Base-by-base conservation (phyloP, 345 rosid genomes). In the Eucalyptus pauciflora region DNA sequence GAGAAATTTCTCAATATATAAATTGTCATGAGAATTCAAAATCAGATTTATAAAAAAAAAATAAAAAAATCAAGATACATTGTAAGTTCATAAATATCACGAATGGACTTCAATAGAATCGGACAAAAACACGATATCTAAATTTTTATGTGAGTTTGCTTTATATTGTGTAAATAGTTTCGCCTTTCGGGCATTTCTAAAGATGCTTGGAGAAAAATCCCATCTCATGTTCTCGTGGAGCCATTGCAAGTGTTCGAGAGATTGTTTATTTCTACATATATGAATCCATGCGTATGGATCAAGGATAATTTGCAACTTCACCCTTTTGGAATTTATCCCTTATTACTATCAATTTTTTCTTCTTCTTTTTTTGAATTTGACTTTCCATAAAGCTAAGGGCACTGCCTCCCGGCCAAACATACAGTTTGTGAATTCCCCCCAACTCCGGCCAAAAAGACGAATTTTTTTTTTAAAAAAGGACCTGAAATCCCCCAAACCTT, bases 331-430 rank as follows among this genome's bases (percentile, higher is more conserved):
- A 3, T 37, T 20, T 76, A 18, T 20, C 11, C 48, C 83, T 76
- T 13, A 2, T 76, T 1, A 20, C 2, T 5, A 10, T 6, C 24
- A 5, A 5, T 3, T 18, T 20, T 49, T 49, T 12, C 6, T 10
- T 64, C 14, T 7, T 64, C 20, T 6, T 2, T 1, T 11, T 22
- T 11, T 41, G 48, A 6, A 37, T 76, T 41, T 10, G 85, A 41
- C 29, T 76, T 41, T 76, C 48, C 24, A 41, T 18, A 18, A 18
- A 18, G 81, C 81, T 18, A 3, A 5, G 25, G 81, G 81, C 81
- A 71, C 45, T 71, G 81, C 81, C 1, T 0, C 46, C 46, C 2
- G 14, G 25, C 46, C 46, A 18, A 71, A 71, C 81, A 11, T 41
- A 11, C 13, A 76, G 3, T 25, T 76, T 41, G 48, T 20, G 85